These are phyloP conservation scores for Citrus glauca DNA, from an alignment of 345 rosid species.

Conservation along the genomic window DNA sequence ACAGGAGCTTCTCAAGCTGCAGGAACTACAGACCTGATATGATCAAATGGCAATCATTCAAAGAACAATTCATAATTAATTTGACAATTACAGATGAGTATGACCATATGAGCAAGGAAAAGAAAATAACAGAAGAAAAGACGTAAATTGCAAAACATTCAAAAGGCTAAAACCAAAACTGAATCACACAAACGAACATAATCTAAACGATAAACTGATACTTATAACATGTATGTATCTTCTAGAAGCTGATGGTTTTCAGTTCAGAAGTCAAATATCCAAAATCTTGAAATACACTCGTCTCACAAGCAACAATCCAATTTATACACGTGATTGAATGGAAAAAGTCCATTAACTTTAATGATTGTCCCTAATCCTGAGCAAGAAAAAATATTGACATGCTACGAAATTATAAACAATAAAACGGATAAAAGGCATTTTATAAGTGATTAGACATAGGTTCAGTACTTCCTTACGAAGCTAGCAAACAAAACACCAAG, in stretches of 20 bases:
- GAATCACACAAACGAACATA: neutral
- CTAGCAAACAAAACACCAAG: neutral
- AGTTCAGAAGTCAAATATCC: neutral
- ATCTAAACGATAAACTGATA: neutral
- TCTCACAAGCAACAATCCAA: neutral
- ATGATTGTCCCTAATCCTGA: neutral
- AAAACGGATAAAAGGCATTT: neutral
- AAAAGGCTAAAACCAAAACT: neutral
- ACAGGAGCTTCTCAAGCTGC: constrained; percentile 87
- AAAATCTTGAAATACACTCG: neutral
- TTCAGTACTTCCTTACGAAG: neutral
- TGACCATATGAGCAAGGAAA: neutral
- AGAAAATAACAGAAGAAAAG: neutral
- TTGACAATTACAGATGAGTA: neutral
- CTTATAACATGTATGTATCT: neutral
- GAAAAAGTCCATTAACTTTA: neutral
- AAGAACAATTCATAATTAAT: constrained; percentile 19
- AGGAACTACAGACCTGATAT: constrained; percentile 89
- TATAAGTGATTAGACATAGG: neutral
- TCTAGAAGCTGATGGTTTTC: neutral
- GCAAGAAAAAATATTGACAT: neutral
- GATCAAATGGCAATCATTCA: constrained; percentile 18
- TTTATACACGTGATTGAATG: neutral
- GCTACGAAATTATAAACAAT: neutral
- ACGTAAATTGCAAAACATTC: neutral